Evolutionary conservation across 2,329 filamentous ascomycete genomes (phyloP), one percentile per base, ranked within the genome.

Genomic region (Acrodontium crateriforme): DNA sequence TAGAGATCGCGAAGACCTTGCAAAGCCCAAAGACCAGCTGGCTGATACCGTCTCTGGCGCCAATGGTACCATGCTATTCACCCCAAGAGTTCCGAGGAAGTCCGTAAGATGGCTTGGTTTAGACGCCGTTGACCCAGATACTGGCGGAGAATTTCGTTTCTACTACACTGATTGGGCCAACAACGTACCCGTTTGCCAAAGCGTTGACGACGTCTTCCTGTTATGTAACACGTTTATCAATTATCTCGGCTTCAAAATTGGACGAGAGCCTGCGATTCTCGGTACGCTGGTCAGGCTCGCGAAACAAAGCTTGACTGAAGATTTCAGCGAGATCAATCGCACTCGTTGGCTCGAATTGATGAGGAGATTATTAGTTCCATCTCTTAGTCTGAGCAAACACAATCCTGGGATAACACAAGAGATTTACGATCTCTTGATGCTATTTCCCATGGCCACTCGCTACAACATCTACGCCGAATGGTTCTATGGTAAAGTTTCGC

Each of bases 121-220:
- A 4, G 85, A 93, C 42, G 75, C 72, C 40, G 67, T 67, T 38
- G 81, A 89, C 45, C 73, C 72, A 15, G 75, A 74, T 30, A 81
- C 76, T 12, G 67, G 69, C n/a, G 71, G 63, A 9, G 66, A 79
- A 28, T 95, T 94, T 52, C 73, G 79, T 18, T 95, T 91, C 50
- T 98, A 98, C 54, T 94, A 89, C 75, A 84, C 93, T 34, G 89
- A 95, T 42, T 98, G 89, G 89, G 68, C 75, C 2, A 87, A 95
- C 54, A 92, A 89, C 38, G 67, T 98, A 24, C 91, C 89, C 1
- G 60, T 93, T 12, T 98, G 89, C 48, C 85, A 92, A 50, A 79
- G 66, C 2, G 73, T 93, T 5, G 83, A 94, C 37, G 89, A 98
- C 48, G 68, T 98, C 9, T 89, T 95, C 52, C 74, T 77, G 2